Evolutionary conservation across 805 yeast species (phyloP).

Genomic region (Pichia insulana): DNA sequence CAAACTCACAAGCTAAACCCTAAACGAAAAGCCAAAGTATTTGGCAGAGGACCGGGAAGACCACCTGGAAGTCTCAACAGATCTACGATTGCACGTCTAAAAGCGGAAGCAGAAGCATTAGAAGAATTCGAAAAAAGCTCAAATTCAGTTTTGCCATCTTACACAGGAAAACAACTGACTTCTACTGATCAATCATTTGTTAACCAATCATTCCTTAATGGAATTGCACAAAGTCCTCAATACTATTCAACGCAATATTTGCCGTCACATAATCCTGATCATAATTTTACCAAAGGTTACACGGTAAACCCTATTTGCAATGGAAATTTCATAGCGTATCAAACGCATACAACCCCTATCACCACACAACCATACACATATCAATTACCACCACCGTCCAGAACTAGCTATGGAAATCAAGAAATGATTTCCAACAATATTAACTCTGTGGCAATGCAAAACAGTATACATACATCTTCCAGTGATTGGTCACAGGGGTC

Average conservation of each 20-base stretch:
- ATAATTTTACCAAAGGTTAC: neutral
- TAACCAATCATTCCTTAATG: neutral
- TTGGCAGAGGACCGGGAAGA: constrained; percentile 8
- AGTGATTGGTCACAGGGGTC: no score
- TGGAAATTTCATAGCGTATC: no score
- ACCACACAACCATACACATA: no score
- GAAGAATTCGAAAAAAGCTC: constrained; percentile 2
- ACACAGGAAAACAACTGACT: neutral
- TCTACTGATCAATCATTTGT: neutral
- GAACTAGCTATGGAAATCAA: no score
- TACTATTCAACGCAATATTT: neutral
- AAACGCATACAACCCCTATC: no score
- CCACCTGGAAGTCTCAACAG: constrained; percentile 10
- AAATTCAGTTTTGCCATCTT: constrained; percentile 6
- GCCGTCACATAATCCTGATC: neutral
- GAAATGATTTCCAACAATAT: no score
- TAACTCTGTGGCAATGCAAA: no score
- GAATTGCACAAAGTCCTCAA: neutral
- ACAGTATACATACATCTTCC: no score
- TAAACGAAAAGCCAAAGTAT: neutral
- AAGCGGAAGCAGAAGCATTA: constrained; percentile 9
- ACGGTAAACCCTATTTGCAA: no score
- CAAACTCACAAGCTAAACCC: neutral
- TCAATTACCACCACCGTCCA: no score
- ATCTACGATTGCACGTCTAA: constrained; percentile 7